Evolutionary conservation across 306 rosid genomes (phyloP).

Genomic region (Rosa chinensis): DNA sequence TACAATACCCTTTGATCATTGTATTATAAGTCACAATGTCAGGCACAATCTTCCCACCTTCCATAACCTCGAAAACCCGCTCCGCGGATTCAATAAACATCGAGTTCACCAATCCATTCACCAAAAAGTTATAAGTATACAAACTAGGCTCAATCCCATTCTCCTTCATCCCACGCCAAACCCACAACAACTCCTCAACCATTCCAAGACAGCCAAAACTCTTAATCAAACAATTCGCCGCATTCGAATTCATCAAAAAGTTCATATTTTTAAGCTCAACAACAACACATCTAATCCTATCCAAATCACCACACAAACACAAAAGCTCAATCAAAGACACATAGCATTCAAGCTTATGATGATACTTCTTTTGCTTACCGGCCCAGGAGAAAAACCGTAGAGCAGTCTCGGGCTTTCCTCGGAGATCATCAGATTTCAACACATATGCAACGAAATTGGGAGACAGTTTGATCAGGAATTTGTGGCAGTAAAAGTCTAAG

Average conservation of each 20-base stretch:
- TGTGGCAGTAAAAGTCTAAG: constrained; percentile 50
- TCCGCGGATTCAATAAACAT: constrained; percentile 65
- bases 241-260: constrained; percentile 48
- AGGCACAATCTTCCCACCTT: constrained; percentile 52
- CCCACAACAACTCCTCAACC: constrained; percentile 78
- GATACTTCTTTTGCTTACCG: constrained; percentile 46
- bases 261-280: constrained; percentile 33
- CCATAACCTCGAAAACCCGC: constrained; percentile 66
- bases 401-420: constrained; percentile 39
- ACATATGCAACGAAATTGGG: constrained; percentile 66
- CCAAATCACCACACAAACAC: constrained; percentile 32
- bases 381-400: constrained; percentile 76
- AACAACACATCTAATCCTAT: constrained; percentile 25
- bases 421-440: constrained; percentile 45
- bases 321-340: constrained; percentile 58
- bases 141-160: constrained; percentile 59
- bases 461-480: constrained; percentile 60
- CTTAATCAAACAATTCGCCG: constrained; percentile 59
- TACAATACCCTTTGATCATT: constrained; percentile 77
- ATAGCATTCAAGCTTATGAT: constrained; percentile 65
- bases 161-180: constrained; percentile 77
- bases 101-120: constrained; percentile 73
- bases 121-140: constrained; percentile 52
- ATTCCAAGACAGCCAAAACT: constrained; percentile 60
- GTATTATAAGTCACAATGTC: constrained; percentile 73